These are phyloP conservation scores for Yamagishiella unicocca DNA, from an alignment of 139 green algal species.

Conservation along the genomic window DNA sequence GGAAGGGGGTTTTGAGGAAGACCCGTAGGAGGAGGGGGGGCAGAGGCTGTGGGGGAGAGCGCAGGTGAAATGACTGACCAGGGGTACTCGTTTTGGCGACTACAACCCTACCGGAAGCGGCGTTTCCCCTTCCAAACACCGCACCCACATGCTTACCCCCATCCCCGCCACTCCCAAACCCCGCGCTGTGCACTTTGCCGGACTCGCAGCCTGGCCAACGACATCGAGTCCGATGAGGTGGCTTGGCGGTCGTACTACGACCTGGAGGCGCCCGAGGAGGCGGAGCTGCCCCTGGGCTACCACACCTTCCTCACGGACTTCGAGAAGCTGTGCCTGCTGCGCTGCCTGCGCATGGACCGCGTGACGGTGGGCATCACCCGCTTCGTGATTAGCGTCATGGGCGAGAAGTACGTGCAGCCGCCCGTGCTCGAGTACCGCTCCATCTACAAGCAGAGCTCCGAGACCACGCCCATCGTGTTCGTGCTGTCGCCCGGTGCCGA, in stretches of 20 bases:
- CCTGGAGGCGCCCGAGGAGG: slow-evolving; percentile 69
- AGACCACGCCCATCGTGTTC: slow-evolving; percentile 89
- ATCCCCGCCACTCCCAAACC: no score
- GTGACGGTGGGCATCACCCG: slow-evolving; percentile 82
- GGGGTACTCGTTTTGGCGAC: no score
- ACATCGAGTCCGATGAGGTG: slow-evolving; percentile 76
- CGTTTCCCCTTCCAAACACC: no score
- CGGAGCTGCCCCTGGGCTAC: slow-evolving; percentile 72
- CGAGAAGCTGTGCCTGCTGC: slow-evolving; percentile 86
- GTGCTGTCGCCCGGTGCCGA: slow-evolving; percentile 91
- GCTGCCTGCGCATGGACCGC: slow-evolving; percentile 87
- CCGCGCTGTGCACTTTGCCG: background rate
- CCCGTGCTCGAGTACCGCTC: slow-evolving; percentile 83
- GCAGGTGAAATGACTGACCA: no score
- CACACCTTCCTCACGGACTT: slow-evolving; percentile 73
- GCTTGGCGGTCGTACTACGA: slow-evolving; percentile 82
- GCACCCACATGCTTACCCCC: no score
- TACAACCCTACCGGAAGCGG: no score
- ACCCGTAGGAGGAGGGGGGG: no score
- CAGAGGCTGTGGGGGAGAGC: no score
- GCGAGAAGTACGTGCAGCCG: slow-evolving; percentile 80
- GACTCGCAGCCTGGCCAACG: slow-evolving; percentile 65
- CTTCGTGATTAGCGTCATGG: slow-evolving; percentile 80
- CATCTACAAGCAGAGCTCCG: slow-evolving; percentile 81
- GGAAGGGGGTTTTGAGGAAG: background rate